A percentile compares a stretch with the other conserved stretches of the same genome.
phyloP scores from a whole-genome alignment of 192 early-diverging fungal species.

The Rhizoclosmatium sp. region DNA sequence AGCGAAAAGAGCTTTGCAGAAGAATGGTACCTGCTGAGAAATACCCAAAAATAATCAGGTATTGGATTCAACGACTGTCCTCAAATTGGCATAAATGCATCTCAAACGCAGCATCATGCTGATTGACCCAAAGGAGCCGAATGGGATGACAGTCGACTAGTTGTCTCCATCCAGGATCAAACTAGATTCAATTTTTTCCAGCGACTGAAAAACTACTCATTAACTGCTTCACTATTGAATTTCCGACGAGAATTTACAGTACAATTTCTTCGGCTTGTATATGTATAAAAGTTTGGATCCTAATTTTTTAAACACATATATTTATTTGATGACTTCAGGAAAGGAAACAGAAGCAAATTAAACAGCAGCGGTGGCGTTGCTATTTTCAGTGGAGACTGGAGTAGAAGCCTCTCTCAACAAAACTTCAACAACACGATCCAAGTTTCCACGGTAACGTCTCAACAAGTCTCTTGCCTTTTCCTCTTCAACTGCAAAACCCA shows the following conservation, averaged over 20 bases:
- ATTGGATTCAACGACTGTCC: slow-evolving; percentile 88
- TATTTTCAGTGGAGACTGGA: not conserved
- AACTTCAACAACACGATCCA: slow-evolving; percentile 48
- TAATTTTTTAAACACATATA: too few relatives aligned
- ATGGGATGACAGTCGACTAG: slow-evolving; percentile 64
- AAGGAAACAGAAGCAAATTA: not conserved
- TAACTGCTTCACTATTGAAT: too few relatives aligned
- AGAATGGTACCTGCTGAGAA: too few relatives aligned
- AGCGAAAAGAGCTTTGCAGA: too few relatives aligned
- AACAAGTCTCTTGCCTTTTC: slow-evolving; percentile 32
- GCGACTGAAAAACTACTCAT: too few relatives aligned
- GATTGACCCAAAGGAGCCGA: slow-evolving; percentile 40
- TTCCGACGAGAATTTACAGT: too few relatives aligned
- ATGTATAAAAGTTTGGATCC: too few relatives aligned
- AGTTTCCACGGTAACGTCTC: slow-evolving; percentile 33
- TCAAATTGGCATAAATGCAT: slow-evolving; percentile 87
- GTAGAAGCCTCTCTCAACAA: slow-evolving; percentile 26
- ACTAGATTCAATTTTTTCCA: slow-evolving; percentile 29
- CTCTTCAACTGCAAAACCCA: slow-evolving; percentile 35
- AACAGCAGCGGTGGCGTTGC: not conserved
- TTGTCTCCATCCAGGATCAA: slow-evolving; percentile 80
- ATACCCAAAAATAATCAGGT: slow-evolving; percentile 33
- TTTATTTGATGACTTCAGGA: not conserved
- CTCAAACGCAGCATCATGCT: slow-evolving; percentile 62
- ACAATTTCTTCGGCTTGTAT: too few relatives aligned